Evolutionary conservation across 805 yeast genomes (phyloP), one percentile per base, ranked within the genome.

Genomic region (Candida sphagnicola): DNA sequence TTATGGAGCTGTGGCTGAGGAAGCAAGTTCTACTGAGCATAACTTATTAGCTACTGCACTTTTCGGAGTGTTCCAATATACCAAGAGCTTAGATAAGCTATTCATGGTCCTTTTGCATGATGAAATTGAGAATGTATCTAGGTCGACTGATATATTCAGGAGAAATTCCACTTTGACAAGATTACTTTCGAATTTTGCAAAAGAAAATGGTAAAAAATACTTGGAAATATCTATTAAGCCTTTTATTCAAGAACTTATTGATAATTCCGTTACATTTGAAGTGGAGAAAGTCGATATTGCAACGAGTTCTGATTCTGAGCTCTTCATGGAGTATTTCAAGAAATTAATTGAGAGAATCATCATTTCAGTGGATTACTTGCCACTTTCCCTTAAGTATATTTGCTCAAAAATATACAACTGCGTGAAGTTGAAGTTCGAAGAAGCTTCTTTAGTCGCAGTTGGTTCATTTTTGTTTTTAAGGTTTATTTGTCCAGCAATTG

Each of bases 401-500:
- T 82, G 96, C 46, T 68, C 79, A 46, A 74, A 82, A 32, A 80
- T 88, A 43, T 70, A 73, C 60, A 55, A 63, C 28, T 66, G 81
- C 39, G 79, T 86, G 38, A 62, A 72, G 19, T 59, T 62, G n/a
- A 78, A 77, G 47, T 83, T 83, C 48, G 80, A 76, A 28, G 83
- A 82, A 28, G 74, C 82, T 32, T 67, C 75, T 28, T 45, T 67
- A 18, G 69, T 80, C 28, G 88, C 95, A 1, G 83, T 88, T 18
- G 95, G 96, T 0, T 89, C 95, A 0, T 91, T 85, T 55, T 67
- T 91, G 39, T 90, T 91, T 52, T 67, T 91, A 48, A 67, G 96
- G 43, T 86, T 82, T 58, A 75, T 89, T 46, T 89, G 95, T 55
- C 97, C 98, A 10, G 95, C 95, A 0, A 80, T 90, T 49, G 90